A percentile compares a stretch with the other conserved stretches of the same genome.
Evolutionary conservation across 495 filamentous ascomycete genomes (phyloP).

Genomic region (Aspergillus bridgeri): DNA sequence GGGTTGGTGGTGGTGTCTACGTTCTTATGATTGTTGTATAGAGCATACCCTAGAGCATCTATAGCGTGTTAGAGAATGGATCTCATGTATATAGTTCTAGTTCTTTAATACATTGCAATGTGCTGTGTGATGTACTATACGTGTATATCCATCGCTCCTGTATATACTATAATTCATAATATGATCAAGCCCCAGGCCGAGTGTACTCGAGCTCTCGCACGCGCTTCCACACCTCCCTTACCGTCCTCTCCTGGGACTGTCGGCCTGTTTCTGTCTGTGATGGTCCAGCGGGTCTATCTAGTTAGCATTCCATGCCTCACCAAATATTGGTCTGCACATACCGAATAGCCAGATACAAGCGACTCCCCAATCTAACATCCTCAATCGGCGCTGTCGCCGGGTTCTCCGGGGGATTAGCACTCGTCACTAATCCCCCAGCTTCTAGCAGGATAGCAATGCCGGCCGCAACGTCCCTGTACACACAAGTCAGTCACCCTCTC

Average conservation of each 20-base stretch:
- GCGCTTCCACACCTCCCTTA: constrained; percentile 65
- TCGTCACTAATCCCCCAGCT: constrained; percentile 62
- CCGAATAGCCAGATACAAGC: constrained; percentile 64
- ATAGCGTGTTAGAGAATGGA: constrained; percentile 8
- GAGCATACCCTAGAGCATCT: constrained; percentile 24
- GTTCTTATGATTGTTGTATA: constrained; percentile 27
- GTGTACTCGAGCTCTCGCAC: constrained; percentile 58
- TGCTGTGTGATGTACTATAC: too few species aligned
- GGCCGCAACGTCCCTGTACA: constrained; percentile 50
- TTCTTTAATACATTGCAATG: too few species aligned
- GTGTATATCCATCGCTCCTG: not conserved
- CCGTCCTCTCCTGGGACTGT: constrained; percentile 60
- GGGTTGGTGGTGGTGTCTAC: constrained; percentile 9
- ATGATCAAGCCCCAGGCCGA: constrained; percentile 46
- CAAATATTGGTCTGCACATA: constrained; percentile 29
- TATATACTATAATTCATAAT: not conserved
- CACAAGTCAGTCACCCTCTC: not conserved
- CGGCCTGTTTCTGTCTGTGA: constrained; percentile 56
- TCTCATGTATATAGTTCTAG: constrained; percentile 15
- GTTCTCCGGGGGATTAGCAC: constrained; percentile 61
- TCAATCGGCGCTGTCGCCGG: constrained; percentile 51
- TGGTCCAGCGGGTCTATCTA: constrained; percentile 55
- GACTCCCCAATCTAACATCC: constrained; percentile 55
- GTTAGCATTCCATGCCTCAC: not conserved
- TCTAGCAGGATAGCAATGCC: constrained; percentile 55